Evolutionary conservation across 2,329 filamentous ascomycete species (phyloP).

Genomic region (Penicillium sp.): DNA sequence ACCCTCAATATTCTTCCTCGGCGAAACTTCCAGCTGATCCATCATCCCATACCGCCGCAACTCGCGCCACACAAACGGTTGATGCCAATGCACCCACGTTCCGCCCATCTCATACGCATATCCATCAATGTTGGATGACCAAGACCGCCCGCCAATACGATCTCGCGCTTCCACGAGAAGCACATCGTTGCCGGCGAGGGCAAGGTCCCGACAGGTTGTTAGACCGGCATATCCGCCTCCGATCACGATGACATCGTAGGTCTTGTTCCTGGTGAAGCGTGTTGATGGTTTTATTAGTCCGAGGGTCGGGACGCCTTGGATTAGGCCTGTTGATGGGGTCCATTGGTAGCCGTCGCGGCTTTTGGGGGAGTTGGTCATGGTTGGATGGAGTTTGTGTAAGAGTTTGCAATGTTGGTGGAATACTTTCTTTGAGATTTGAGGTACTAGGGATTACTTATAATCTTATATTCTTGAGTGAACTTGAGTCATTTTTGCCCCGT

Average conservation of each 20-base stretch:
- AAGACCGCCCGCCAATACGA: conserved; percentile 50
- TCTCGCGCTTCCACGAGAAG: conserved; percentile 47
- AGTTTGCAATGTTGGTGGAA: background rate
- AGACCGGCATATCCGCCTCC: conserved; percentile 5
- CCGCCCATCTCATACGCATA: conserved; percentile 14
- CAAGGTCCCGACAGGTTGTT: conserved; percentile 4
- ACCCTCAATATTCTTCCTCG: background rate
- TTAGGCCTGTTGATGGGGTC: conserved; percentile 5
- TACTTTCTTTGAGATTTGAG: background rate
- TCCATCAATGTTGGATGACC: conserved; percentile 5
- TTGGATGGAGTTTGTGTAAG: background rate
- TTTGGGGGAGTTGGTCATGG: background rate
- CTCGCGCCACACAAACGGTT: conserved; percentile 8
- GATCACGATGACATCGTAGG: background rate
- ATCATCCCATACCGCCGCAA: conserved; percentile 10
- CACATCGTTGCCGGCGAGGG: background rate
- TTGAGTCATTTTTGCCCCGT: background rate
- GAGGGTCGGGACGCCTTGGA: conserved; percentile 1
- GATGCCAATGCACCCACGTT: conserved; percentile 12
- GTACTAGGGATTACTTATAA: background rate
- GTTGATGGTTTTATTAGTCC: conserved; percentile 2
- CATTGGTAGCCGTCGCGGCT: conserved; percentile 10
- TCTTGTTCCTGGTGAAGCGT: background rate
- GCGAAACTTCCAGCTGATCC: conserved; percentile 1
- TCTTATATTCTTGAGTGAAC: background rate